phyloP scores from a whole-genome alignment of 176 grass and related monocot genomes.

The Avena eriantha region DNA sequence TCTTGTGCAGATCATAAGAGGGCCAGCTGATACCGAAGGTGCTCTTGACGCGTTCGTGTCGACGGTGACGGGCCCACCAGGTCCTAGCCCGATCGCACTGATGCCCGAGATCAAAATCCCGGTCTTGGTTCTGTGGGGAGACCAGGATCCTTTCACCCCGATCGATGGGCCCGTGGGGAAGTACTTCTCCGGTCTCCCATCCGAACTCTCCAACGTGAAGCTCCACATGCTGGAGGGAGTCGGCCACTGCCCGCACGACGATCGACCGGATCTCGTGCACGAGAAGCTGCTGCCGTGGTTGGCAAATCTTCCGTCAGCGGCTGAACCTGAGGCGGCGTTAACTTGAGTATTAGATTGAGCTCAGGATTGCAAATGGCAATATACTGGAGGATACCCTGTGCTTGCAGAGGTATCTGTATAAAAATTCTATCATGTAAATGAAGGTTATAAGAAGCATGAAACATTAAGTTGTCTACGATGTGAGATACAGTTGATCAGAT shows the following conservation, averaged over 20 bases:
- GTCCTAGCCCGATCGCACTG: slow-evolving; percentile 69
- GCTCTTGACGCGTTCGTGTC: slow-evolving; percentile 94
- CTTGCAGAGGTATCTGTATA: no score
- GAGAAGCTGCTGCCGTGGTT: slow-evolving; percentile 83
- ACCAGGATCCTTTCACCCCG: slow-evolving; percentile 87
- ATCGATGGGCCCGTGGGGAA: slow-evolving; percentile 90
- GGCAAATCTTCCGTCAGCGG: slow-evolving; percentile 41
- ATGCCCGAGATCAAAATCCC: slow-evolving; percentile 74
- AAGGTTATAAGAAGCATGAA: no score
- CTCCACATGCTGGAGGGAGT: slow-evolving; percentile 73
- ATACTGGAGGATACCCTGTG: no score
- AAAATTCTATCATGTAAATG: no score
- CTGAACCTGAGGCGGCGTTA: slow-evolving; percentile 26
- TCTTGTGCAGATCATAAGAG: slow-evolving; percentile 66
- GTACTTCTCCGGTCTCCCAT: slow-evolving; percentile 72
- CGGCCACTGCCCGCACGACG: slow-evolving; percentile 93
- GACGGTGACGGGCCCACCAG: slow-evolving; percentile 80
- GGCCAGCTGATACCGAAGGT: slow-evolving; percentile 67
- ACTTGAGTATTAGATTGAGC: neutral
- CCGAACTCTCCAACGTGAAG: slow-evolving; percentile 62
- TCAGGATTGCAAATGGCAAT: no score
- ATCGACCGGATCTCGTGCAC: slow-evolving; percentile 83
- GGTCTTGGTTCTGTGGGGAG: slow-evolving; percentile 81
- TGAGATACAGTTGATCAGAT: no score
- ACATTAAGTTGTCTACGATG: no score